Evolutionary conservation across 345 rosid genomes (phyloP).

Genomic region (Linum tenue): DNA sequence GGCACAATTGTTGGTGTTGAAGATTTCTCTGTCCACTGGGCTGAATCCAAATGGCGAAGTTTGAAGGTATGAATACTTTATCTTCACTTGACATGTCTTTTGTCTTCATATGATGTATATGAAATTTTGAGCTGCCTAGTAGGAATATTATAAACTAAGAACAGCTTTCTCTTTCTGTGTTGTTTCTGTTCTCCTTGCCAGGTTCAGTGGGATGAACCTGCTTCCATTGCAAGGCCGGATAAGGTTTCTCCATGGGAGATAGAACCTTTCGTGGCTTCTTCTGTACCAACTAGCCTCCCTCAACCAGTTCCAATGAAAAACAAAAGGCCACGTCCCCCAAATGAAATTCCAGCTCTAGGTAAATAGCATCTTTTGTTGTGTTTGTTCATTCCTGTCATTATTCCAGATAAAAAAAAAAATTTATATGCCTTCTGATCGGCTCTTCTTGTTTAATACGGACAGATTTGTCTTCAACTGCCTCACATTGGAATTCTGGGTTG

Average conservation of each 20-base stretch:
- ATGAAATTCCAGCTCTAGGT: slow-evolving; percentile 44
- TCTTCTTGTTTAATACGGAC: not conserved
- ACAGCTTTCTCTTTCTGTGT: slow-evolving; percentile 20
- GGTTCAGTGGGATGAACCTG: slow-evolving; percentile 97
- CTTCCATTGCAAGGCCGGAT: slow-evolving; percentile 64
- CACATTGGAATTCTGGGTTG: slow-evolving; percentile 25
- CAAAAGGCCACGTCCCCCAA: slow-evolving; percentile 64
- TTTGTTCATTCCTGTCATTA: not conserved
- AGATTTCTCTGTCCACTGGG: slow-evolving; percentile 71
- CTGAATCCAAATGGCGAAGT: slow-evolving; percentile 77
- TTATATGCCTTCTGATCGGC: not conserved
- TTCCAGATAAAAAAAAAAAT: too few species aligned
- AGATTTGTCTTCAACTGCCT: slow-evolving; percentile 27
- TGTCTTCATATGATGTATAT: not conserved
- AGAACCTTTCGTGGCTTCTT: slow-evolving; percentile 54
- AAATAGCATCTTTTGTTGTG: slow-evolving; percentile 6
- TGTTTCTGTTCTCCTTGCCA: slow-evolving; percentile 17
- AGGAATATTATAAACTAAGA: slow-evolving; percentile 1
- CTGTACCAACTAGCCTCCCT: slow-evolving; percentile 31
- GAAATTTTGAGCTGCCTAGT: slow-evolving; percentile 8
- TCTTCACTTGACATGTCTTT: not conserved
- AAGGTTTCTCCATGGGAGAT: slow-evolving; percentile 96
- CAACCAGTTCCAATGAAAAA: slow-evolving; percentile 37
- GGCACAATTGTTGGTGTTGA: slow-evolving; percentile 83
- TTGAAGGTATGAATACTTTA: slow-evolving; percentile 38